These are phyloP conservation scores for Coemansia sp. DNA, from an alignment of 192 early-diverging fungal species.

Conservation along the genomic window DNA sequence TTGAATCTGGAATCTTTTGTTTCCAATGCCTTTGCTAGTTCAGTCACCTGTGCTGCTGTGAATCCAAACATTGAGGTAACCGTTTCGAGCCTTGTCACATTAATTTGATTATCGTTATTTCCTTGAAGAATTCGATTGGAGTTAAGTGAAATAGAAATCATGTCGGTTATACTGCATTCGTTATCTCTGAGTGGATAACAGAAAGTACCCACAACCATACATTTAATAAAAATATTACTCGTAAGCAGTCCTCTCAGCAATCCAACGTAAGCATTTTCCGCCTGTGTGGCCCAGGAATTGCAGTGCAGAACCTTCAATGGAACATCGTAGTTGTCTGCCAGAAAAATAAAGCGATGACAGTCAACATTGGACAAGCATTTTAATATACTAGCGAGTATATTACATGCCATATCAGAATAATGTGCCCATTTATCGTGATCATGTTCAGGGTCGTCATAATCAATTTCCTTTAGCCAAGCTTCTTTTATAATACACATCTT, in stretches of 20 bases:
- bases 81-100: background rate
- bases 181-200: background rate
- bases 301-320: background rate
- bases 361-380: background rate
- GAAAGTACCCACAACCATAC: background rate
- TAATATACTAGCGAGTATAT: background rate
- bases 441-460: background rate
- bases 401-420: background rate
- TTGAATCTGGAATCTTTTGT: background rate
- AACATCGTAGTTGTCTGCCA: background rate
- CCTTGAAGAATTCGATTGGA: background rate
- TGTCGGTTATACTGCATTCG: background rate
- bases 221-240: constrained; percentile 4
- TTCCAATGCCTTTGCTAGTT: background rate
- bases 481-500: background rate
- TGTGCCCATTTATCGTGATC: background rate
- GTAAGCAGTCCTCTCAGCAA: background rate
- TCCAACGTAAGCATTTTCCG: background rate
- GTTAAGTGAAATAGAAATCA: background rate
- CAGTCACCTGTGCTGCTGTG: background rate
- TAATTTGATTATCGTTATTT: background rate
- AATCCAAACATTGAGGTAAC: constrained; percentile 8
- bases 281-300: constrained; percentile 1
- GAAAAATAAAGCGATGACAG: background rate
- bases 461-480: background rate